These are phyloP conservation scores for Crithidia brevicula DNA, from an alignment of 208 protist genomes.

Conservation along the genomic window DNA sequence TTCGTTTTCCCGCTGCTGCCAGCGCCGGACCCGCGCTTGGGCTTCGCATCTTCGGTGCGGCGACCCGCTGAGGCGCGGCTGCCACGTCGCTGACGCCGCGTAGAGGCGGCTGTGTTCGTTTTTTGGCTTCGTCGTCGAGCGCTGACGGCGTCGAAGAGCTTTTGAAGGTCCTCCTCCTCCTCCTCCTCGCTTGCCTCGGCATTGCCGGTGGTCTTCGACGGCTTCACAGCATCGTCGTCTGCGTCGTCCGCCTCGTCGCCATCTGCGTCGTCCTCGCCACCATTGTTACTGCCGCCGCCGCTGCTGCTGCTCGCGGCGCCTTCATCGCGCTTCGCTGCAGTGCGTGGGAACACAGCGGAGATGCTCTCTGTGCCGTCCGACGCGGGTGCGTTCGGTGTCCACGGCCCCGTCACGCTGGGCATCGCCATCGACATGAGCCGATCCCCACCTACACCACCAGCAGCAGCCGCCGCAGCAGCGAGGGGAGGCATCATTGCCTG, in stretches of 20 bases:
- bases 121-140: not conserved
- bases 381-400: conserved; percentile 29
- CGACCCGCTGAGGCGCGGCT: conserved; percentile 10
- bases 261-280: conserved; percentile 16
- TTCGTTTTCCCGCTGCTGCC: conserved; percentile 9
- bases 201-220: too few species aligned
- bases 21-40: conserved; percentile 10
- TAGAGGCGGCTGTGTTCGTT: not conserved
- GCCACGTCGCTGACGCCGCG: conserved; percentile 8
- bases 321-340: conserved; percentile 26
- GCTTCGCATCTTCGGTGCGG: conserved; percentile 4
- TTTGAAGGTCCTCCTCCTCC: conserved; percentile 23
- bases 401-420: conserved; percentile 10
- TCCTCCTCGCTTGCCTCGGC: conserved; percentile 30
- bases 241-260: not conserved
- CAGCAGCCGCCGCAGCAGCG: not conserved
- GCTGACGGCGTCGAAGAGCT: conserved; percentile 28
- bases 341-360: conserved; percentile 22
- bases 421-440: not conserved
- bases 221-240: conserved; percentile 6
- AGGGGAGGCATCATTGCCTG: not conserved
- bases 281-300: not conserved
- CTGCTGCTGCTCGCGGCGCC: not conserved
- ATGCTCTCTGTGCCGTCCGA: conserved; percentile 10
- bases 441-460: too few species aligned